Percentiles rank a stretch among this genome's conserved stretches.
Conservation (phyloP, 768 basidiomycete species). For the Boletellus ananas region DNA sequence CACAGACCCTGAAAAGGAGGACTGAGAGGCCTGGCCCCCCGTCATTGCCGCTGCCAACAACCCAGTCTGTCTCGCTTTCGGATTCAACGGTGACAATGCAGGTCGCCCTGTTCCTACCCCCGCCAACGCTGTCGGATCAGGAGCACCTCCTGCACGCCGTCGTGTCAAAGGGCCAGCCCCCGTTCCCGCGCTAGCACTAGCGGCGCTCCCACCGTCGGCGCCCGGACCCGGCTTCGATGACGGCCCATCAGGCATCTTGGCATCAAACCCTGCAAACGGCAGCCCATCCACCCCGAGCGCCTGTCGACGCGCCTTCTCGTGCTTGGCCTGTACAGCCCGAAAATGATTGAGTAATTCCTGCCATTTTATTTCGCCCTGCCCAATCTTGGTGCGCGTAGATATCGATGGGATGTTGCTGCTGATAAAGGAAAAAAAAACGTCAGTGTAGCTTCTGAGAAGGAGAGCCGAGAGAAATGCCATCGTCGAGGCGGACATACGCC, state of each 20-base stretch:
- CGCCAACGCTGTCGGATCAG: conserved; percentile 27
- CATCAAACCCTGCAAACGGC: conserved; percentile 43
- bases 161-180: conserved; percentile 46
- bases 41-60: conserved; percentile 36
- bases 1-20: conserved; percentile 20
- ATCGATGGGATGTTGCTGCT: conserved; percentile 31
- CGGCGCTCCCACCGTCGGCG: neutral
- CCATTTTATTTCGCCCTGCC: conserved; percentile 95
- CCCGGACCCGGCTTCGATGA: conserved; percentile 3
- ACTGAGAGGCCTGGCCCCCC: conserved; percentile 32
- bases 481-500: conserved; percentile 47
- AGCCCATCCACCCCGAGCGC: conserved; percentile 62
- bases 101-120: conserved; percentile 30
- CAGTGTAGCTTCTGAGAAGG: too few species aligned
- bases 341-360: conserved; percentile 91
- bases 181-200: conserved; percentile 1
- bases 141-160: conserved; percentile 59
- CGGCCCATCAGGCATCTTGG: conserved; percentile 27
- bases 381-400: conserved; percentile 68
- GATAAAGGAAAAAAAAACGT: conserved; percentile 12
- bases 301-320: conserved; percentile 87
- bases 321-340: conserved; percentile 80
- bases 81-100: conserved; percentile 71
- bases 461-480: too few species aligned
- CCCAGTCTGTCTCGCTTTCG: conserved; percentile 53